Evolutionary conservation across 495 filamentous ascomycete species (phyloP).

Genomic region (Aspergillus baeticus): DNA sequence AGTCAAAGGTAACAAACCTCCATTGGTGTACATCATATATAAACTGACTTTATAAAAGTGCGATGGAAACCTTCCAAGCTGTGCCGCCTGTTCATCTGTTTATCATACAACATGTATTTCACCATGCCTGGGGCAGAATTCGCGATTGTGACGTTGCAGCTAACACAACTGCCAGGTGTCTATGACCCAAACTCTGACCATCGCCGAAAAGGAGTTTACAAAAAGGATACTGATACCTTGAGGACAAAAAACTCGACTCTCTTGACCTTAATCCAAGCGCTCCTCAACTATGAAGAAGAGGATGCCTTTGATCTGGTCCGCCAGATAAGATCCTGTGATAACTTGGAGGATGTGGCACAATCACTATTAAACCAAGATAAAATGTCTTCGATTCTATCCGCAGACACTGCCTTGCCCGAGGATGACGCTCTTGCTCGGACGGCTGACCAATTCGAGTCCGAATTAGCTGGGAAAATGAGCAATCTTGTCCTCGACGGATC

Average conservation of each 20-base stretch:
- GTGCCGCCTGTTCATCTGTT: slow-evolving; percentile 91
- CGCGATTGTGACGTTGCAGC: not conserved
- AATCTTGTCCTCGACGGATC: slow-evolving; percentile 89
- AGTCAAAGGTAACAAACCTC: slow-evolving; percentile 64
- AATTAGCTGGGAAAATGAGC: slow-evolving; percentile 90
- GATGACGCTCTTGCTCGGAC: slow-evolving; percentile 25
- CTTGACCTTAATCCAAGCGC: slow-evolving; percentile 87
- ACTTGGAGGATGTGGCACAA: slow-evolving; percentile 85
- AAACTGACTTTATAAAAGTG: slow-evolving; percentile 53
- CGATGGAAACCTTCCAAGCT: slow-evolving; percentile 89
- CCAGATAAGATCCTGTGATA: slow-evolving; percentile 89
- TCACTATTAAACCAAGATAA: slow-evolving; percentile 62
- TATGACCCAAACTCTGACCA: slow-evolving; percentile 97
- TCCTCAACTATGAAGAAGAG: slow-evolving; percentile 81
- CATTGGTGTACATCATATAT: not conserved
- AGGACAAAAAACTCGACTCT: slow-evolving; percentile 86
- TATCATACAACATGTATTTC: slow-evolving; percentile 71
- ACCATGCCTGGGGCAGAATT: not conserved
- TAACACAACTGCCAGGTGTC: slow-evolving; percentile 49
- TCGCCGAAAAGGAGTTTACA: slow-evolving; percentile 93
- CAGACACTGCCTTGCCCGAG: slow-evolving; percentile 18
- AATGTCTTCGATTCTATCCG: slow-evolving; percentile 24
- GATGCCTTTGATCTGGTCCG: slow-evolving; percentile 78
- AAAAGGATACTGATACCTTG: slow-evolving; percentile 87
- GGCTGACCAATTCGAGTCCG: slow-evolving; percentile 75